phyloP scores from a whole-genome alignment of 495 filamentous ascomycete genomes.

The Xylaria flabelliformis region DNA sequence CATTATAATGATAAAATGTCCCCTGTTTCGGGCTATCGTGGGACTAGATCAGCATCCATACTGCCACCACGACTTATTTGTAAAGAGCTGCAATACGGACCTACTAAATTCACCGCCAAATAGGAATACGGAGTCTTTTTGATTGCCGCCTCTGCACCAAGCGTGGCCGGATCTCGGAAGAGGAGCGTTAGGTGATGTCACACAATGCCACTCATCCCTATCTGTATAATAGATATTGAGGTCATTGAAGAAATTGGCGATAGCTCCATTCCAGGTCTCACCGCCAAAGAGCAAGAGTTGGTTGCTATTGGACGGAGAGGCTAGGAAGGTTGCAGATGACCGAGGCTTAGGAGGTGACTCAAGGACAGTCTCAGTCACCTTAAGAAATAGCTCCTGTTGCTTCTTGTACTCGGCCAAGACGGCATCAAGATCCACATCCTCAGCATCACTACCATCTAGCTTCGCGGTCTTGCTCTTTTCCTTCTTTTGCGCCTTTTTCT shows the following conservation, averaged over 20 bases:
- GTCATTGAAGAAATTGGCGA: conserved; percentile 70
- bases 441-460: conserved; percentile 76
- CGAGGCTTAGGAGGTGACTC: conserved; percentile 76
- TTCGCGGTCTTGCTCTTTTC: conserved; percentile 59
- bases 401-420: conserved; percentile 89
- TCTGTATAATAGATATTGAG: conserved; percentile 90
- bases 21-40: conserved; percentile 79
- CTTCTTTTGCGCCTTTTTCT: conserved; percentile 69
- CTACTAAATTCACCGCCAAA: conserved; percentile 78
- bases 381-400: conserved; percentile 89
- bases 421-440: conserved; percentile 94
- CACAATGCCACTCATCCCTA: conserved; percentile 82
- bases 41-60: conserved; percentile 16
- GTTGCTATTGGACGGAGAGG: conserved; percentile 82
- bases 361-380: conserved; percentile 83
- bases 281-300: conserved; percentile 94
- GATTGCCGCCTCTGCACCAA: conserved; percentile 86
- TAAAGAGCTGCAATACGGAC: conserved; percentile 48
- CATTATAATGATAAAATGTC: conserved; percentile 98
- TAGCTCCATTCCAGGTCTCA: conserved; percentile 68
- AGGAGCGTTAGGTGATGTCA: conserved; percentile 90
- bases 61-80: conserved; percentile 61
- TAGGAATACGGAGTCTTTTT: conserved; percentile 79
- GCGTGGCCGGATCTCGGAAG: conserved; percentile 91
- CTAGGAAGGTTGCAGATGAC: conserved; percentile 78